Evolutionary conservation across 1,139 yeast species (phyloP).

Genomic region (Yamadazyma friedrichii): DNA sequence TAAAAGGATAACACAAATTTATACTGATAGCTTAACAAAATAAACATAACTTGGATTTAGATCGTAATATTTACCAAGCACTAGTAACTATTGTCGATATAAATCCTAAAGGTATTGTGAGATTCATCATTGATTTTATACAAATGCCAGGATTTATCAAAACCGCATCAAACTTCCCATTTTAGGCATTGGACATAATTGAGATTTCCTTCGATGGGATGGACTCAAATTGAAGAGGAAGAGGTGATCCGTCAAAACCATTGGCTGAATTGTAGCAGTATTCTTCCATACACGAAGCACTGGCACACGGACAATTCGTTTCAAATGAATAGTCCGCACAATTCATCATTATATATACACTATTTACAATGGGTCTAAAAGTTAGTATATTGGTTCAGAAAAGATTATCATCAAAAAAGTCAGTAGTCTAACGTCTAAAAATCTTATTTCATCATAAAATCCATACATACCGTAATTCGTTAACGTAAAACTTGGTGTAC

Average conservation of each 20-base stretch:
- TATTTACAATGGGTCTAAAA: constrained; percentile 3
- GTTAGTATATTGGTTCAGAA: constrained; percentile 10
- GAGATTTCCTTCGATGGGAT: too few species aligned
- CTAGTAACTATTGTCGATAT: constrained; percentile 2
- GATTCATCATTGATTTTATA: not conserved
- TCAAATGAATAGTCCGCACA: too few species aligned
- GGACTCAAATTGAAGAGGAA: too few species aligned
- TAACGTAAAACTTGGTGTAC: not conserved
- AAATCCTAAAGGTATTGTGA: not conserved
- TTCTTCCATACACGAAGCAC: too few species aligned
- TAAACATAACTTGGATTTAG: constrained; percentile 10
- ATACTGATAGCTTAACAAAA: constrained; percentile 11
- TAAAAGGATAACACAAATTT: constrained; percentile 11
- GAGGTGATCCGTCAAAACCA: too few species aligned
- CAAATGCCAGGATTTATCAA: not conserved
- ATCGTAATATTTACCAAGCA: constrained; percentile 3
- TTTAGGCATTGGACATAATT: too few species aligned
- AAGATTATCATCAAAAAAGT: constrained; percentile 12
- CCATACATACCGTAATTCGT: constrained; percentile 14
- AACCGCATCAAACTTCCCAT: not conserved
- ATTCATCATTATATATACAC: not conserved
- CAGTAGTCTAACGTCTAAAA: constrained; percentile 21
- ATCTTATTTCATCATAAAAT: constrained; percentile 28
- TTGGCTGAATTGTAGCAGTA: too few species aligned
- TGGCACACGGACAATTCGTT: too few species aligned